phyloP scores from a whole-genome alignment of 2,329 filamentous ascomycete species.

The Penicillium sp. region DNA sequence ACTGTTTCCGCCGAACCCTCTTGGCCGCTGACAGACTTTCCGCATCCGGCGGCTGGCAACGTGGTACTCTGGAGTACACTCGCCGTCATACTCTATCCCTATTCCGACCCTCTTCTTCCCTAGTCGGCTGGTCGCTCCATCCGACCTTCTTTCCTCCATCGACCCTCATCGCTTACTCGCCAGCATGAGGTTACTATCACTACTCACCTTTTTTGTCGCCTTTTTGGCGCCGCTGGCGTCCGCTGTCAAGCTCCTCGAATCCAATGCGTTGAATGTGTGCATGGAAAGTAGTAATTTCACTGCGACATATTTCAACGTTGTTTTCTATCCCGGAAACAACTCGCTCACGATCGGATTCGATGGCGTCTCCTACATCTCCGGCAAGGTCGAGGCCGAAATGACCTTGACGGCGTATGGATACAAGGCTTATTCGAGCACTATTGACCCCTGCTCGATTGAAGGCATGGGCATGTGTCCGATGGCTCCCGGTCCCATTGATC shows the following conservation, averaged over 20 bases:
- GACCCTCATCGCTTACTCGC: conserved; percentile 9
- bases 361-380: conserved; percentile 79
- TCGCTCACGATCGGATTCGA: conserved; percentile 73
- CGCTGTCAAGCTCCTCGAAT: conserved; percentile 70
- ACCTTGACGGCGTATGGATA: conserved; percentile 82
- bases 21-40: conserved; percentile 25
- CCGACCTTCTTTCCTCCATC: conserved; percentile 3
- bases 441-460: conserved; percentile 74
- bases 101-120: conserved; percentile 14
- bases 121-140: conserved; percentile 6
- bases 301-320: conserved; percentile 83
- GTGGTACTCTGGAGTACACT: conserved; percentile 35
- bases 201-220: conserved; percentile 40
- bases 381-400: conserved; percentile 77
- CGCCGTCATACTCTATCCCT: conserved; percentile 14
- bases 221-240: conserved; percentile 53
- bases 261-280: conserved; percentile 82
- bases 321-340: conserved; percentile 65
- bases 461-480: conserved; percentile 85
- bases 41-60: conserved; percentile 39
- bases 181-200: conserved; percentile 38
- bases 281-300: conserved; percentile 83
- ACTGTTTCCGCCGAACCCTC: conserved; percentile 13
- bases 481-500: conserved; percentile 77
- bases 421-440: conserved; percentile 63